Conservation (phyloP, 1,284 basidiomycete genomes). For the Neonothopanus nambi region DNA sequence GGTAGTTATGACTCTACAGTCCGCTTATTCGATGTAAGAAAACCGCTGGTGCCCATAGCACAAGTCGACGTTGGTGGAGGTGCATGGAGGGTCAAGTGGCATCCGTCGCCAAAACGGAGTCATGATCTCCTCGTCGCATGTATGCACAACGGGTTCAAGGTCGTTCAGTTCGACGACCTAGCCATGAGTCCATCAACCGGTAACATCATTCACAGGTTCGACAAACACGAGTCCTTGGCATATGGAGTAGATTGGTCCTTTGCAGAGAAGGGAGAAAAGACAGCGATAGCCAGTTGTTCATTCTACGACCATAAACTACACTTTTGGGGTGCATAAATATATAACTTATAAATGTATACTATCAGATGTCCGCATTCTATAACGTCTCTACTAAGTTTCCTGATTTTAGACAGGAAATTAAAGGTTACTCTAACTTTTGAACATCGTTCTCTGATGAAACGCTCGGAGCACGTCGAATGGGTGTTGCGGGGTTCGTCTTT, state of each 20-base stretch:
- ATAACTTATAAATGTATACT: neutral
- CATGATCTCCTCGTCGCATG: conserved; percentile 85
- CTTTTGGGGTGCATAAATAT: conserved; percentile 72
- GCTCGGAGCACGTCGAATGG: neutral
- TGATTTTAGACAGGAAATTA: too few species aligned
- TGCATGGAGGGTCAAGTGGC: conserved; percentile 96
- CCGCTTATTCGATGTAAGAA: conserved; percentile 83
- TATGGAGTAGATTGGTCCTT: conserved; percentile 97
- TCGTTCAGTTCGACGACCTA: conserved; percentile 55
- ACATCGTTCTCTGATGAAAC: neutral
- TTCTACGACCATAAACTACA: conserved; percentile 93
- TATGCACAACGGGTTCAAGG: conserved; percentile 97
- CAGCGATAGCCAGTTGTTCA: conserved; percentile 85
- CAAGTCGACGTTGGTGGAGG: conserved; percentile 84
- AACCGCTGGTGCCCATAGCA: conserved; percentile 57
- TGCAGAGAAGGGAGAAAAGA: conserved; percentile 36
- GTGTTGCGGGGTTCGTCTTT: conserved; percentile 8
- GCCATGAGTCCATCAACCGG: conserved; percentile 23
- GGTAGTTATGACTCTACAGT: conserved; percentile 88
- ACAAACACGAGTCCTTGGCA: conserved; percentile 82
- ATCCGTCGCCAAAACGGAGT: conserved; percentile 63
- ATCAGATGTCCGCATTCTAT: too few species aligned
- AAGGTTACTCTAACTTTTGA: neutral
- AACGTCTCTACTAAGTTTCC: too few species aligned
- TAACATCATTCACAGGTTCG: conserved; percentile 62